Conservation (phyloP, 768 basidiomycete species). For the Boletus rubropictus region DNA sequence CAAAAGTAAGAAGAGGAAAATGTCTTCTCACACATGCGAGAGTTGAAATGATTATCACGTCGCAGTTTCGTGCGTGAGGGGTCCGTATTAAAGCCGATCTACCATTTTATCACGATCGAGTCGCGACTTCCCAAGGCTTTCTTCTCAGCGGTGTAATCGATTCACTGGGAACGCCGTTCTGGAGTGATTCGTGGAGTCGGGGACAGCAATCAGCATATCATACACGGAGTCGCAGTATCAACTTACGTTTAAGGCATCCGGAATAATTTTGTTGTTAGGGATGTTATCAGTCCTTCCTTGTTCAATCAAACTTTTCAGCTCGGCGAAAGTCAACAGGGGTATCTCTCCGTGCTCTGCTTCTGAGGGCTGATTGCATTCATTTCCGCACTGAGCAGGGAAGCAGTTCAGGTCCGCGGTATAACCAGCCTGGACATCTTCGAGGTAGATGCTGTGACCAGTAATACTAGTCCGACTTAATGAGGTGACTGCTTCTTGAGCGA, state of each 20-base stretch:
- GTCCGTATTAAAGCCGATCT: slow-evolving; percentile 7
- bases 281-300: slow-evolving; percentile 67
- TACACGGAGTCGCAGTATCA: neutral
- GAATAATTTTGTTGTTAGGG: slow-evolving; percentile 72
- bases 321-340: slow-evolving; percentile 55
- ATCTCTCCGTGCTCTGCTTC: slow-evolving; percentile 27
- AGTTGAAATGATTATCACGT: slow-evolving; percentile 3
- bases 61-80: slow-evolving; percentile 14
- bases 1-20: slow-evolving; percentile 1
- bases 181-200: slow-evolving; percentile 1
- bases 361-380: slow-evolving; percentile 13
- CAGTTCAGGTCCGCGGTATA: slow-evolving; percentile 9
- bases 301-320: slow-evolving; percentile 66
- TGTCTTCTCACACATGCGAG: slow-evolving; percentile 11
- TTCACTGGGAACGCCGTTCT: slow-evolving; percentile 55
- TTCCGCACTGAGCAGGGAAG: slow-evolving; percentile 16
- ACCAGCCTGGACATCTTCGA: slow-evolving; percentile 24
- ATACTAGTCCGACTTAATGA: slow-evolving; percentile 24
- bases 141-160: slow-evolving; percentile 45
- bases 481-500: slow-evolving; percentile 30
- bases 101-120: slow-evolving; percentile 16
- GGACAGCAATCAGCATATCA: neutral
- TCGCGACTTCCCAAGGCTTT: slow-evolving; percentile 63
- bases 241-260: slow-evolving; percentile 60
- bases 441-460: slow-evolving; percentile 23